Evolutionary conservation across 2,329 filamentous ascomycete genomes (phyloP).

Genomic region (Colletotrichum cereale): DNA sequence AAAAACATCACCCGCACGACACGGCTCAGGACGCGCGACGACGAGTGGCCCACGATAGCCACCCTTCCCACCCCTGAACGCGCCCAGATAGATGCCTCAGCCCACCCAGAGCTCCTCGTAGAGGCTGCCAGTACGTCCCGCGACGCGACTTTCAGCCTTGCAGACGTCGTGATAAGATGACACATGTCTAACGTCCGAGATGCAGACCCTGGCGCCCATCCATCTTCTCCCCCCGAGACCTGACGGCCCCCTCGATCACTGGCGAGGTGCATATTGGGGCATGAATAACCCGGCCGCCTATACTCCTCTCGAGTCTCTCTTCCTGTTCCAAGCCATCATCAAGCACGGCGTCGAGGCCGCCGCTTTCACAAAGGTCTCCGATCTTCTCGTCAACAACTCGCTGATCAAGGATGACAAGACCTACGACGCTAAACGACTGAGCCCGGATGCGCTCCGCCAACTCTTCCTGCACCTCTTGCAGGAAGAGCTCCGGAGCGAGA

Average conservation of each 20-base stretch:
- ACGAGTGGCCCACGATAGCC: conserved; percentile 34
- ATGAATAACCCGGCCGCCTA: conserved; percentile 74
- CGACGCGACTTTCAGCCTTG: conserved; percentile 38
- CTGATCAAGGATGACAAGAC: conserved; percentile 77
- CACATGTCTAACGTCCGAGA: conserved; percentile 32
- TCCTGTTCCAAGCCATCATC: conserved; percentile 85
- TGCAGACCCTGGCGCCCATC: conserved; percentile 66
- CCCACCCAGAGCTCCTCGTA: conserved; percentile 38
- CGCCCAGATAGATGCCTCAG: conserved; percentile 39
- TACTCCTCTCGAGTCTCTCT: conserved; percentile 86
- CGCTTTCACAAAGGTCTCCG: conserved; percentile 79
- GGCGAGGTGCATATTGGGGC: conserved; percentile 67
- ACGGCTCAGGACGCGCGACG: conserved; percentile 28
- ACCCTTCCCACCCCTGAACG: conserved; percentile 30
- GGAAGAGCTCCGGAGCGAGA: conserved; percentile 75
- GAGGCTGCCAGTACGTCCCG: conserved; percentile 41
- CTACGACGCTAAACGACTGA: conserved; percentile 81
- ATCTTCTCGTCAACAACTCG: conserved; percentile 78
- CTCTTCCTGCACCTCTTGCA: conserved; percentile 82
- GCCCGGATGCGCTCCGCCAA: conserved; percentile 81
- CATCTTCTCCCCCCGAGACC: conserved; percentile 65
- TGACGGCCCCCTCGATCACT: conserved; percentile 67
- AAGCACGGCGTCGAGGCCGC: conserved; percentile 73
- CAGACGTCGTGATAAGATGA: conserved; percentile 30
- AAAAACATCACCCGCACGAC: conserved; percentile 35